A percentile compares a stretch with the other conserved stretches of the same genome.
phyloP scores from a whole-genome alignment of 805 yeast genomes.

The Candida sanyiensis region DNA sequence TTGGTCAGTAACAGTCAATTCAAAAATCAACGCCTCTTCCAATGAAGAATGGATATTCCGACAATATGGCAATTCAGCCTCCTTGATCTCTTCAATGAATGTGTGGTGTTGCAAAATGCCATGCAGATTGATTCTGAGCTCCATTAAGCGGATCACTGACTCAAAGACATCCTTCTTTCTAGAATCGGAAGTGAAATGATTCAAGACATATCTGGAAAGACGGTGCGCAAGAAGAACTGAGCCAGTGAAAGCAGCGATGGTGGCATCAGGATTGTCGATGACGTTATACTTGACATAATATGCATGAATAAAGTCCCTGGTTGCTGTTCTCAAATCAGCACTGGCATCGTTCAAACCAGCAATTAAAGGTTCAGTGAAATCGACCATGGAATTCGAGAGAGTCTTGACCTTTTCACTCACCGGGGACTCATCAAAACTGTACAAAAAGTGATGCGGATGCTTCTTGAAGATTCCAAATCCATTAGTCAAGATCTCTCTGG shows the following conservation, averaged over 20 bases:
- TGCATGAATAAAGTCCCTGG: constrained; percentile 31
- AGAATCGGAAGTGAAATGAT: constrained; percentile 24
- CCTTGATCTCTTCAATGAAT: constrained; percentile 19
- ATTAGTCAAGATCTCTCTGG: constrained; percentile 27
- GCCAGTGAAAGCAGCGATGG: constrained; percentile 34
- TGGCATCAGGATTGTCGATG: constrained; percentile 24
- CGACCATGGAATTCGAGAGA: constrained; percentile 2
- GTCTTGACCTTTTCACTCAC: constrained; percentile 8
- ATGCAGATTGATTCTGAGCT: constrained; percentile 31
- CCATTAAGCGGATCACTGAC: constrained; percentile 35
- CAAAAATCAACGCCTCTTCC: constrained; percentile 47
- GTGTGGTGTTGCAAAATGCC: constrained; percentile 24
- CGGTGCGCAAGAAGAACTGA: constrained; percentile 33
- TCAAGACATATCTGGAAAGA: constrained; percentile 32
- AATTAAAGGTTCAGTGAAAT: constrained; percentile 31
- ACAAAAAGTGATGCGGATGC: constrained; percentile 30
- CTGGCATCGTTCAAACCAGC: constrained; percentile 35
- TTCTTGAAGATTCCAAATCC: constrained; percentile 28
- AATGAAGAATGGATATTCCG: constrained; percentile 32
- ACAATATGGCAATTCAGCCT: constrained; percentile 28
- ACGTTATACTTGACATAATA: constrained; percentile 29
- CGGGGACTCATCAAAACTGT: constrained; percentile 4
- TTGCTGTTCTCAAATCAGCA: constrained; percentile 30
- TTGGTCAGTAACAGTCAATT: constrained; percentile 45
- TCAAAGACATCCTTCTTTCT: constrained; percentile 33